Evolutionary conservation across 2,329 filamentous ascomycete genomes (phyloP), one percentile per base, ranked within the genome.

Genomic region (Claviceps spartinae): DNA sequence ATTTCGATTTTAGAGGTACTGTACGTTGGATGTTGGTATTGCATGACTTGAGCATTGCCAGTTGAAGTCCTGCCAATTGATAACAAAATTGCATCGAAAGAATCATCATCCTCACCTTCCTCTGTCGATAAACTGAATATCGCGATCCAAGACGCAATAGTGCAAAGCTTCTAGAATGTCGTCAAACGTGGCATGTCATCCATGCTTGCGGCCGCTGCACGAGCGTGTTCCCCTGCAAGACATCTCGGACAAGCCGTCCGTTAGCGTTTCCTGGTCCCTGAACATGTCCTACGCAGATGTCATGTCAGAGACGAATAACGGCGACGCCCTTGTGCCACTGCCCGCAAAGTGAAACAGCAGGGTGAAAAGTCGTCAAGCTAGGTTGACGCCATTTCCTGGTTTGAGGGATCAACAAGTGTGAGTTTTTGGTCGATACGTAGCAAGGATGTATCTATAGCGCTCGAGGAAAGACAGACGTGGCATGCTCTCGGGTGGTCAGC

Each of bases 151-250:
- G 4, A 30, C 48, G 18, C 41, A 34, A 49, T 37, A 41, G 37
- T 41, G 48, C 11, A 49, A 34, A 50, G 41, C 40, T 50, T 45
- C 48, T 50, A 37, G 41, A 50, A 50, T 26, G 26, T 4, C 18
- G 26, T 7, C 11, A 45, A 30, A 30, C 30, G 43, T 34, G 30
- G 48, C 40, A 26, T 36, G 26, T 18, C 41, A 36, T n/a, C 30
- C 18, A 37, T 45, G 20, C 14, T 42, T 42, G 22, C 24, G 20
- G 22, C 44, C 11, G 41, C 34, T 50, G 48, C 20, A 24, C 22
- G 22, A 18, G 14, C 18, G n/a, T 40, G 22, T 7, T 34, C 41
- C 30, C 48, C 41, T 44, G 41, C 18, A 9, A n/a, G 20, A 20
- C 18, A 36, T 9, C 18, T 50, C 48, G 48, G 48, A 18, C 22